A percentile compares a stretch with the other conserved stretches of the same genome.
Evolutionary conservation across 1,139 yeast species (phyloP).

Genomic region (Pichia sorboxylosa): DNA sequence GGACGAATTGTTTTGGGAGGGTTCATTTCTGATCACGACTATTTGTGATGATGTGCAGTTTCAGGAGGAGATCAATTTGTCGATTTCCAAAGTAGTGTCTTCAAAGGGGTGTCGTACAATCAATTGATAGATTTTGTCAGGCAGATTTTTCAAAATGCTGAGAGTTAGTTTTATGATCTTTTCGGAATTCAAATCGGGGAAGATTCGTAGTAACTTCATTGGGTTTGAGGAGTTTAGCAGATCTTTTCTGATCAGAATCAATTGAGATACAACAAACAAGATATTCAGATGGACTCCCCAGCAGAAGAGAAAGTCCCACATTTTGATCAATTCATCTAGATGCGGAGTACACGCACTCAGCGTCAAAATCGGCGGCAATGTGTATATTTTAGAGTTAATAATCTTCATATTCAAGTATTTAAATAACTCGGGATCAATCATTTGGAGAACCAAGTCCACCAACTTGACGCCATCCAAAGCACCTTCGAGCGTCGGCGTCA

Average conservation of each 20-base stretch:
- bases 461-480: constrained; percentile 67
- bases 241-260: constrained; percentile 54
- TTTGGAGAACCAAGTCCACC: constrained; percentile 58
- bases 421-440: constrained; percentile 65
- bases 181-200: constrained; percentile 62
- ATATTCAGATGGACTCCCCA: constrained; percentile 87
- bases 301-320: constrained; percentile 89
- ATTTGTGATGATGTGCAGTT: no score
- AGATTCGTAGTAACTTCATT: constrained; percentile 60
- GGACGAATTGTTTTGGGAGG: constrained; percentile 63
- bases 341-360: constrained; percentile 89
- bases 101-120: constrained; percentile 67
- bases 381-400: constrained; percentile 73
- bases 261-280: constrained; percentile 73
- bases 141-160: constrained; percentile 70
- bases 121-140: constrained; percentile 54
- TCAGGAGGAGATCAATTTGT: no score
- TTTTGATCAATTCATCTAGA: constrained; percentile 53
- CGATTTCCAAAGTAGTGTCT: constrained; percentile 30
- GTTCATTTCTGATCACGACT: constrained; percentile 47
- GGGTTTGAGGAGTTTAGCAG: constrained; percentile 54
- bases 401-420: constrained; percentile 51
- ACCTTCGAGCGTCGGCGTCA: constrained; percentile 68
- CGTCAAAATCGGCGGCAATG: constrained; percentile 80
- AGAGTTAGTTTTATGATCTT: constrained; percentile 66